Evolutionary conservation across 108 stramenopile species (phyloP), one percentile per base, ranked within the genome.

Genomic region (Skeletonema potamos): DNA sequence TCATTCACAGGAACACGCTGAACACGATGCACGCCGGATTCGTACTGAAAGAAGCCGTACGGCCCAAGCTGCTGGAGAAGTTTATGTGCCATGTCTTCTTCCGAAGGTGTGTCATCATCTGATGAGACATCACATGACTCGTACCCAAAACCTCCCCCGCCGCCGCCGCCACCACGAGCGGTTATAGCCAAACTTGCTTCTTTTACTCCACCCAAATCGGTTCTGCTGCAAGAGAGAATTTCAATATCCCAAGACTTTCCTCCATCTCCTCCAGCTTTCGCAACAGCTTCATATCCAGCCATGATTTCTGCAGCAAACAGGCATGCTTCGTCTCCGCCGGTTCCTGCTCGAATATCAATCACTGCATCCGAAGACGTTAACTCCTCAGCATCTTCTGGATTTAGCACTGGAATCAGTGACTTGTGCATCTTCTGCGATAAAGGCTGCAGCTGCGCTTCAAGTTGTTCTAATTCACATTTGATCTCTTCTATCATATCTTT

Each of bases 1-100:
- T 89, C 96, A 67, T 98, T 99, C 55, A 91, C 79, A 11, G 99
- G 99, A 27, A 99, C 97, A 15, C 99, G 85, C 73, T 99, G 99
- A 2, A 99, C 99, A 27, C 99, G 89, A 68, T 99, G 99, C 4
- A 97, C 97, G 12, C 99, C 99, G 37, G 87, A 88, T 75, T 99
- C 99, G 54, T 85, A 96, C 66, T 91, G 91, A 44, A 99, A 92
- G 54, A 82, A 70, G 3, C 92, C 97, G 76, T 89, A 98, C 1
- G 91, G 96, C 22, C 92, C 94, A 1, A 92, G 56, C 27, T 44
- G 82, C 48, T 29, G 66, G 12, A 62, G 44, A 26, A 75, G 62
- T 58, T 26, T 76, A 60, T 33, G 72, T 62, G 24, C 77, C 68
- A 54, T 72, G 58, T 46, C 67, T 36, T 73, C 76, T 10, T 65